phyloP scores from a whole-genome alignment of 1,284 basidiomycete species.

The Neotropicomus parvogracilis region DNA sequence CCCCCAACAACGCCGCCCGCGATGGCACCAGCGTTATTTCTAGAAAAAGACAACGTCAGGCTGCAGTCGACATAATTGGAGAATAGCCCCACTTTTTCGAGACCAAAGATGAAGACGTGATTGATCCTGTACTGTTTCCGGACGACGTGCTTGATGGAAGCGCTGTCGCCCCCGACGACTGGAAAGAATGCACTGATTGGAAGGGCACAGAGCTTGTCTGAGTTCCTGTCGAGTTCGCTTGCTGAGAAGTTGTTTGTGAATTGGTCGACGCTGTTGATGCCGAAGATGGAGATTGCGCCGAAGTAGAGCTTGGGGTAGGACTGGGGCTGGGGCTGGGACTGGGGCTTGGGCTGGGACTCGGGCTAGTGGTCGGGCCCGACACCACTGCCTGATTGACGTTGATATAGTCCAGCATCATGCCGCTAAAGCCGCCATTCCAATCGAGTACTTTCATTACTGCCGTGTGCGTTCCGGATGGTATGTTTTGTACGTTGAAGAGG shows the following conservation, averaged over 20 bases:
- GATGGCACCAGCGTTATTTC: slow-evolving; percentile 10
- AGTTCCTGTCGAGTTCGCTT: not conserved
- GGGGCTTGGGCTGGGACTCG: slow-evolving; percentile 2
- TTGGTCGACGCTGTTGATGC: not conserved
- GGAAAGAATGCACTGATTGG: slow-evolving; percentile 8
- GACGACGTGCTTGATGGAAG: slow-evolving; percentile 13
- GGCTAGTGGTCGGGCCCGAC: slow-evolving; percentile 2
- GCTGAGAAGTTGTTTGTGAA: slow-evolving; percentile 1
- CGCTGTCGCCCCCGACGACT: slow-evolving; percentile 5
- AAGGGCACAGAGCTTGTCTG: not conserved
- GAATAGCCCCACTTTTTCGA: slow-evolving; percentile 11
- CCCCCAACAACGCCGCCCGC: slow-evolving; percentile 22
- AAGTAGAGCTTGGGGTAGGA: not conserved
- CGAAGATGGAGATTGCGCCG: slow-evolving; percentile 7
- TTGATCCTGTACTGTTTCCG: not conserved
- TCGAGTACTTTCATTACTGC: slow-evolving; percentile 27
- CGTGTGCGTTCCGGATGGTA: slow-evolving; percentile 24
- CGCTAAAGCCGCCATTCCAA: slow-evolving; percentile 27
- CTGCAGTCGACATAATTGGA: not conserved
- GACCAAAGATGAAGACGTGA: slow-evolving; percentile 3
- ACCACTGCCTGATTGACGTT: slow-evolving; percentile 23
- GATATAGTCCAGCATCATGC: slow-evolving; percentile 31
- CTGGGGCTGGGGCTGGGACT: slow-evolving; percentile 7
- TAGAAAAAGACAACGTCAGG: slow-evolving; percentile 5
- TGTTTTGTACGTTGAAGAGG: slow-evolving; percentile 23